Evolutionary conservation across 1,139 yeast species (phyloP), one percentile per base, ranked within the genome.

Genomic region (Candida mesenterica): DNA sequence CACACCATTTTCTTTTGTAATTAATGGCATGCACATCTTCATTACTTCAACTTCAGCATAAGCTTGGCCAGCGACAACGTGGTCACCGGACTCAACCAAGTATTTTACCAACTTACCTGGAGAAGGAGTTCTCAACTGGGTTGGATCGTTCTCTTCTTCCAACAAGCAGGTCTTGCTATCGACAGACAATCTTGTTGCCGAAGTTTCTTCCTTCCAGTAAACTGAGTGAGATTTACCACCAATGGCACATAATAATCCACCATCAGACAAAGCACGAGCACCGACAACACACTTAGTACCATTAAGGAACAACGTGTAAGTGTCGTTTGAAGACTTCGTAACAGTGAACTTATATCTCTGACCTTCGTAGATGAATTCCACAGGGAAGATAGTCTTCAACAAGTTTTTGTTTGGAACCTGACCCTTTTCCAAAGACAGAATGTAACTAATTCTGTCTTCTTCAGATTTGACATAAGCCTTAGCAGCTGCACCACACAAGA

Each of bases 41-140:
- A 92, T 92, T 49, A 92, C 98, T 69, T 92, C 99, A 40, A 92
- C 96, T 68, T 92, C 98, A 31, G 98, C 98, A 56, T 79, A 94
- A 31, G 97, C 81, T 66, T 92, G 96, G 42, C 98, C 98, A 42
- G 95, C 82, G 43, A 67, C 68, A 50, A 92, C 79, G 54, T 90
- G 97, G 48, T 92, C 98, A 48, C 98, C 98, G 52, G 85, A 85
- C 57, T 92, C 97, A 43, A 92, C 95, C 52, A 92, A 73, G 62
- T 80, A 94, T 60, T 88, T 88, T 41, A 90, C 95, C 51, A 92
- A 77, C 66, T 94, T 92, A 73, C 99, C 99, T 37, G 98, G 99
- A 30, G 97, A 90, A 31, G 98, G 98, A 31, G 98, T 88, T 68
- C 97, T 82, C 57, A 94, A 75, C 68, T 94, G 98, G 32, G 99